phyloP scores from a whole-genome alignment of 75 land plant species.

The Picea glauca region DNA sequence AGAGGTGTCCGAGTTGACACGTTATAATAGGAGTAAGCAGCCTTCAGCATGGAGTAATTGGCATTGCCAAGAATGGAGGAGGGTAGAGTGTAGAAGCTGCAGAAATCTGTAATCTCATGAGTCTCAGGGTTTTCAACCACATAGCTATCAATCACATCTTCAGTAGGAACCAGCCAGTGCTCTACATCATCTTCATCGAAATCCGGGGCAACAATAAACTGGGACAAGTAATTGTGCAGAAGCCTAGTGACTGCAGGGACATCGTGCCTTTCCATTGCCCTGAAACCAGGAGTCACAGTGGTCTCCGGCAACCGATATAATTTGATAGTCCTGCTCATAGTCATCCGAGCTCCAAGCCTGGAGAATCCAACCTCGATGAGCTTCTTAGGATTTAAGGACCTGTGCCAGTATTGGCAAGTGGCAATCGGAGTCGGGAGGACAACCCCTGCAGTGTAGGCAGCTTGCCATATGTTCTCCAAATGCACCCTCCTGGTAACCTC shows the following conservation, averaged over 20 bases:
- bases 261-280: constrained; percentile 69
- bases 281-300: constrained; percentile 68
- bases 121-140: constrained; percentile 70
- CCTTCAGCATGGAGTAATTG: constrained; percentile 69
- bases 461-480: constrained; percentile 75
- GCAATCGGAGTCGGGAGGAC: constrained; percentile 75
- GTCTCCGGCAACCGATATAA: constrained; percentile 62
- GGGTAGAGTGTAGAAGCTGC: constrained; percentile 85
- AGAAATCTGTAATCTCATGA: constrained; percentile 77
- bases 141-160: constrained; percentile 67
- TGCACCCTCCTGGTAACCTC: constrained; percentile 79
- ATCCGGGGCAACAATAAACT: constrained; percentile 69
- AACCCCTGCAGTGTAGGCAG: constrained; percentile 83
- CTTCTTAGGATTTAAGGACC: constrained; percentile 81
- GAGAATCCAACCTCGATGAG: constrained; percentile 88
- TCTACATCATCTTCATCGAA: constrained; percentile 72
- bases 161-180: constrained; percentile 75
- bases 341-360: constrained; percentile 74
- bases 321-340: constrained; percentile 80
- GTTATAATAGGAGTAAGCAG: constrained; percentile 85
- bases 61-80: constrained; percentile 73
- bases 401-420: constrained; percentile 82
- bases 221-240: constrained; percentile 46
- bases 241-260: constrained; percentile 70
- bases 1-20: constrained; percentile 61